A percentile compares a stretch with the other conserved stretches of the same genome.
These are phyloP conservation scores for Rutstroemia sydowiana DNA, from an alignment of 2,329 filamentous ascomycete species.

Conservation along the genomic window DNA sequence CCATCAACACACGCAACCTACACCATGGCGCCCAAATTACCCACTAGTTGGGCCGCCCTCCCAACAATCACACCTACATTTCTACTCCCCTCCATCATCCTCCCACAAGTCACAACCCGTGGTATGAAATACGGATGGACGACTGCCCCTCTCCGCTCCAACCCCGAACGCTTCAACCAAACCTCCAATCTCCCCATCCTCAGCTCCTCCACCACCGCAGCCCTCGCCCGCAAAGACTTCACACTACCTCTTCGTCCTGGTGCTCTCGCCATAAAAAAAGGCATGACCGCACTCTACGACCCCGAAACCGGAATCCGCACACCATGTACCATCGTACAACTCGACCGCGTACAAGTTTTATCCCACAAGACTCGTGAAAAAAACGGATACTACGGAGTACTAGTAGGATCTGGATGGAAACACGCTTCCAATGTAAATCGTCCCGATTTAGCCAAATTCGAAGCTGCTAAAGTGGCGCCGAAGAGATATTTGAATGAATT, in stretches of 20 bases:
- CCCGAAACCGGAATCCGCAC: conserved; percentile 66
- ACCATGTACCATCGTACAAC: conserved; percentile 85
- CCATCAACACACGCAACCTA: neutral
- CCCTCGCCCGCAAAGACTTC: conserved; percentile 49
- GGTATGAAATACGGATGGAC: conserved; percentile 46
- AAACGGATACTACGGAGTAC: conserved; percentile 92
- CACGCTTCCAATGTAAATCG: conserved; percentile 70
- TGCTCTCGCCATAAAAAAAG: conserved; percentile 81
- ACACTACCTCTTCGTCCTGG: conserved; percentile 67
- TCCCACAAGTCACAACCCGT: conserved; percentile 29
- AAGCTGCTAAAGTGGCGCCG: conserved; percentile 70
- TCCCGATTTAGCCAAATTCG: conserved; percentile 82
- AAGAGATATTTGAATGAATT: conserved; percentile 85
- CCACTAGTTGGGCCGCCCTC: conserved; percentile 28
- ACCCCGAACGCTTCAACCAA: conserved; percentile 52
- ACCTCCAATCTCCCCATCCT: conserved; percentile 47
- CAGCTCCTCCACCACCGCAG: conserved; percentile 52
- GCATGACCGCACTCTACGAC: conserved; percentile 89
- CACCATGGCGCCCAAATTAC: conserved; percentile 31
- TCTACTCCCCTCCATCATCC: conserved; percentile 27
- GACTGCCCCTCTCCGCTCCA: conserved; percentile 44
- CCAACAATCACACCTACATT: conserved; percentile 23
- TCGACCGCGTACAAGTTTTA: conserved; percentile 87
- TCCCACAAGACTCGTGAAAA: conserved; percentile 72
- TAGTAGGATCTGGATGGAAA: conserved; percentile 73